Percentiles rank a stretch among this genome's conserved stretches.
phyloP scores from a whole-genome alignment of 345 rosid species.

The Sisymbrium altissimum region DNA sequence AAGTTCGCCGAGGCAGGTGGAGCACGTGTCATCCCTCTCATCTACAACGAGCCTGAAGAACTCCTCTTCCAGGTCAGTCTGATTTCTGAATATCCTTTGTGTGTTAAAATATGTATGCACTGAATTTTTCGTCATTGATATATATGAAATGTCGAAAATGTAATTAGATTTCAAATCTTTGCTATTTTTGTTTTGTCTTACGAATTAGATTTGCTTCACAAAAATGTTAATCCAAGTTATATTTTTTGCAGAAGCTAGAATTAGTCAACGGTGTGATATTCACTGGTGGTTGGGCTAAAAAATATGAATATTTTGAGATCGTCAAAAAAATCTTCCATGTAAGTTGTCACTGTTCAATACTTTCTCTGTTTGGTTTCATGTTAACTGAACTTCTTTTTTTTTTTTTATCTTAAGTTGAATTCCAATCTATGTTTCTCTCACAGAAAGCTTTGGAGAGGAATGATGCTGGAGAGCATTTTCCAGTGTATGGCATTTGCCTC shows the following conservation, averaged over 20 bases:
- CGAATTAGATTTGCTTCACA: background rate
- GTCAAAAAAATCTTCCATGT: constrained; percentile 55
- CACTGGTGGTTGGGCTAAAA: constrained; percentile 92
- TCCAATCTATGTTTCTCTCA: constrained; percentile 17
- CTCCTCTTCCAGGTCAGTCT: constrained; percentile 58
- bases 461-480: constrained; percentile 77
- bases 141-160: no score
- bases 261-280: constrained; percentile 80
- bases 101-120: no score
- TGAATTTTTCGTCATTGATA: no score
- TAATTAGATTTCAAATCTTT: background rate
- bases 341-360: background rate
- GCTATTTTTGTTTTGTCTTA: background rate
- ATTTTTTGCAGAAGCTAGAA: constrained; percentile 61
- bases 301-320: constrained; percentile 47
- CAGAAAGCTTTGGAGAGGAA: constrained; percentile 78
- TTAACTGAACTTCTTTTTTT: background rate
- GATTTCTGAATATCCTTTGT: background rate
- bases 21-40: constrained; percentile 83
- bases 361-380: background rate
- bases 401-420: background rate
- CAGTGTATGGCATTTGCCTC: constrained; percentile 69
- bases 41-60: constrained; percentile 72
- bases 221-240: no score
- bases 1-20: constrained; percentile 94